phyloP scores from a whole-genome alignment of 257 asterid species.

The Osmanthus fragrans region DNA sequence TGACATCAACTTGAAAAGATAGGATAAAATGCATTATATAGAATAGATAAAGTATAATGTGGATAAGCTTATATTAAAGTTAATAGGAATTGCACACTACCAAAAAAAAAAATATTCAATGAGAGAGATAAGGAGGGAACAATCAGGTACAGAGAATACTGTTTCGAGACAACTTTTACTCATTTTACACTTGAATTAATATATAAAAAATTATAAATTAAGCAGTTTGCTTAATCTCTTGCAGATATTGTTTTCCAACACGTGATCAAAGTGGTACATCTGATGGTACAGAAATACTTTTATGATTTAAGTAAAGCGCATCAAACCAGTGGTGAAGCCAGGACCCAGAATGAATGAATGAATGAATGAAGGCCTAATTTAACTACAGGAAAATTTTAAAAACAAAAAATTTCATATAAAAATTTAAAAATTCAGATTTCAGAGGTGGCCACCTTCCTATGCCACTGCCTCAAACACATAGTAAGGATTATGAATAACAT shows the following conservation, averaged over 20 bases:
- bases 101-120: no score
- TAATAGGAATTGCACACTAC: no score
- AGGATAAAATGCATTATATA: neutral
- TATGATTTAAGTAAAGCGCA: neutral
- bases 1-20: neutral
- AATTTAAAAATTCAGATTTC: no score
- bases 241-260: neutral
- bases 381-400: no score
- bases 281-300: neutral
- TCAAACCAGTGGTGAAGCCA: neutral
- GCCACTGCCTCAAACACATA: slow-evolving; percentile 1
- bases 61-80: neutral
- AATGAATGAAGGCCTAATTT: no score
- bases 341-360: no score
- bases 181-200: no score
- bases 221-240: no score
- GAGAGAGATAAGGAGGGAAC: neutral
- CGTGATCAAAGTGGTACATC: neutral
- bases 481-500: slow-evolving; percentile 4
- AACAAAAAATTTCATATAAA: no score
- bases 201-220: no score
- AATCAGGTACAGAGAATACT: neutral
- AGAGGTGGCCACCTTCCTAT: no score
- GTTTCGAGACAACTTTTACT: neutral
- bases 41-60: neutral